phyloP scores from a whole-genome alignment of 306 rosid species.

The Quercus parvula region DNA sequence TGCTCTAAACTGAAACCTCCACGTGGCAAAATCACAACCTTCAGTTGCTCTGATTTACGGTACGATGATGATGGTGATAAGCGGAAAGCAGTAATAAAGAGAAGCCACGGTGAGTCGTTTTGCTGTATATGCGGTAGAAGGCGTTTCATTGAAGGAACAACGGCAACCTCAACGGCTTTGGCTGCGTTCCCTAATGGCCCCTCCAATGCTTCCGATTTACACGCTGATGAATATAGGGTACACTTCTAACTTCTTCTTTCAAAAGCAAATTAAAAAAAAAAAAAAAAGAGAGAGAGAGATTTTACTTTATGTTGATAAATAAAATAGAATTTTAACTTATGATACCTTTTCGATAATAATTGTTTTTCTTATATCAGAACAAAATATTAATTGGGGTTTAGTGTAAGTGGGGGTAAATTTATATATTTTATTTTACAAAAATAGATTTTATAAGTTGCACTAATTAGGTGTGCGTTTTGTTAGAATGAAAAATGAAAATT shows the following conservation, averaged over 20 bases:
- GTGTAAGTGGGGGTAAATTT: fast-evolving
- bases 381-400: no score
- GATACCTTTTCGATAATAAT: no score
- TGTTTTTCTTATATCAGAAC: fast-evolving
- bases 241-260: background rate
- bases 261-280: background rate
- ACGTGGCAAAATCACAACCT: background rate
- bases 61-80: background rate
- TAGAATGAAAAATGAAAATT: no score
- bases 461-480: no score
- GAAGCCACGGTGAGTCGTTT: slow-evolving; percentile 17
- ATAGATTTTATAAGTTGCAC: no score
- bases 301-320: no score
- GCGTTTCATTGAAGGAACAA: slow-evolving; percentile 52
- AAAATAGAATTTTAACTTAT: no score
- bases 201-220: slow-evolving; percentile 37
- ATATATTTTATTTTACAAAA: no score
- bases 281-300: no score
- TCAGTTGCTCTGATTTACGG: background rate
- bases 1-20: background rate
- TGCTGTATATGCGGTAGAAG: slow-evolving; percentile 51
- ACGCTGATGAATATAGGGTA: slow-evolving; percentile 58
- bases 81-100: slow-evolving; percentile 11
- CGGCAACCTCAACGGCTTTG: slow-evolving; percentile 16
- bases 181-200: slow-evolving; percentile 44